A percentile compares a stretch with the other conserved stretches of the same genome.
These are phyloP conservation scores for Cochlearia excelsa DNA, from an alignment of 345 rosid genomes.

Conservation along the genomic window DNA sequence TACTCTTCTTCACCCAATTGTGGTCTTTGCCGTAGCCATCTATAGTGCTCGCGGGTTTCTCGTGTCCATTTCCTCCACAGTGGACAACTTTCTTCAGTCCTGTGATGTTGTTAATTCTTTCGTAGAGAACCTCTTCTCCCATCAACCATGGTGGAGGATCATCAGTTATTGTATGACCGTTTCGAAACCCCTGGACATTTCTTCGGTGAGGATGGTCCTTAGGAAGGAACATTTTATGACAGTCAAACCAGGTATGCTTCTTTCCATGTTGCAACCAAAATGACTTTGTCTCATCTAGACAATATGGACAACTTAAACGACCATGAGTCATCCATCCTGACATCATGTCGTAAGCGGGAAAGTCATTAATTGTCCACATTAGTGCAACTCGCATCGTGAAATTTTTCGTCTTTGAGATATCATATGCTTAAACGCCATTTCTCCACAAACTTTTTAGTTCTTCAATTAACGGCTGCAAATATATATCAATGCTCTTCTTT, in stretches of 20 bases:
- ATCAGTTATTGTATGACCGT: neutral
- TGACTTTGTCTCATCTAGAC: neutral
- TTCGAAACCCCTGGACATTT: neutral
- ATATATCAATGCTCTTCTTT: neutral
- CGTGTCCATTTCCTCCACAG: neutral
- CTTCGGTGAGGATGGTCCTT: neutral
- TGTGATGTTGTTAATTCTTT: neutral
- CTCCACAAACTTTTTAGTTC: neutral
- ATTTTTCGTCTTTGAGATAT: neutral
- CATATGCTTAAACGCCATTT: neutral
- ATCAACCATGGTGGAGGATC: neutral
- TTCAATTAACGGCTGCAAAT: neutral
- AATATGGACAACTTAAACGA: neutral
- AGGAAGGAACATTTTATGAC: neutral
- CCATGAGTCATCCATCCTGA: neutral
- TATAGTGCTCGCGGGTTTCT: neutral
- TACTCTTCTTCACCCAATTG: neutral
- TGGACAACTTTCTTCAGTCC: neutral
- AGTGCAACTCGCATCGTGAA: neutral
- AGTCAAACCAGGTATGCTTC: neutral
- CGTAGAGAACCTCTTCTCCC: neutral
- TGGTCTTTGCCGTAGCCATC: neutral
- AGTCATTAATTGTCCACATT: neutral
- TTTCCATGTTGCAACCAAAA: neutral
- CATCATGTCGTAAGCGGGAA: neutral